Percentiles rank a stretch among this genome's conserved stretches.
phyloP scores from a whole-genome alignment of 768 basidiomycete genomes.

The Krasilnikovozyma curviuscula region DNA sequence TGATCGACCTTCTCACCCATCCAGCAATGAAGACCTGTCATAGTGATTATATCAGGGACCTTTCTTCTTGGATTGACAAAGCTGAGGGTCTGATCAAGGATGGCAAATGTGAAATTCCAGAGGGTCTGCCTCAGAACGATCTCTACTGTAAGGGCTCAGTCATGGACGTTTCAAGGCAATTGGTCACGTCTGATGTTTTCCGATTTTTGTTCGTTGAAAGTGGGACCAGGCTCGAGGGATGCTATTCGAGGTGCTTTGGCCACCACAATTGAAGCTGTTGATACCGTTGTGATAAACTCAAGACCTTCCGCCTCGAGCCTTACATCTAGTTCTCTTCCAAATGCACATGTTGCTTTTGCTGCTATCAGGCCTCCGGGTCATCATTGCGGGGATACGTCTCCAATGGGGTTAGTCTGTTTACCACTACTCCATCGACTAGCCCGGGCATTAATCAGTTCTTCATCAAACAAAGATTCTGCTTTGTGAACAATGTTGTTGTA shows the following conservation, averaged over 20 bases:
- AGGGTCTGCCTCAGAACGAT: constrained; percentile 52
- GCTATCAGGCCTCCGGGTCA: constrained; percentile 80
- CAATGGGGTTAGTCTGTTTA: constrained; percentile 40
- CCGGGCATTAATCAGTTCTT: neutral
- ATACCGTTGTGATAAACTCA: constrained; percentile 32
- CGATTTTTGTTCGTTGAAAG: constrained; percentile 26
- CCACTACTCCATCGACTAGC: neutral
- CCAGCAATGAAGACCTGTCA: constrained; percentile 55
- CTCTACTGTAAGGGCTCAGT: constrained; percentile 46
- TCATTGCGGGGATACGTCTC: constrained; percentile 77
- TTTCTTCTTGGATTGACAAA: constrained; percentile 40
- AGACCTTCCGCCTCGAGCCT: too few species aligned
- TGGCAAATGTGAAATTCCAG: constrained; percentile 57
- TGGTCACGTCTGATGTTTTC: neutral
- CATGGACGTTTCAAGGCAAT: neutral
- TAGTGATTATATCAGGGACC: too few species aligned
- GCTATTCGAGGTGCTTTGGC: constrained; percentile 68
- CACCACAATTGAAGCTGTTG: constrained; percentile 53
- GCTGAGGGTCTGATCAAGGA: constrained; percentile 42
- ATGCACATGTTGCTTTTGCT: constrained; percentile 43
- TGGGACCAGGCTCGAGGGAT: constrained; percentile 54
- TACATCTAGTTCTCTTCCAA: neutral
- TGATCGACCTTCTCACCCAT: constrained; percentile 34
- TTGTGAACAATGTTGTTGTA: constrained; percentile 80
- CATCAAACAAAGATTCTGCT: constrained; percentile 45